These are phyloP conservation scores for Trichoderma gracile DNA, from an alignment of 2,329 filamentous ascomycete species.

Conservation along the genomic window DNA sequence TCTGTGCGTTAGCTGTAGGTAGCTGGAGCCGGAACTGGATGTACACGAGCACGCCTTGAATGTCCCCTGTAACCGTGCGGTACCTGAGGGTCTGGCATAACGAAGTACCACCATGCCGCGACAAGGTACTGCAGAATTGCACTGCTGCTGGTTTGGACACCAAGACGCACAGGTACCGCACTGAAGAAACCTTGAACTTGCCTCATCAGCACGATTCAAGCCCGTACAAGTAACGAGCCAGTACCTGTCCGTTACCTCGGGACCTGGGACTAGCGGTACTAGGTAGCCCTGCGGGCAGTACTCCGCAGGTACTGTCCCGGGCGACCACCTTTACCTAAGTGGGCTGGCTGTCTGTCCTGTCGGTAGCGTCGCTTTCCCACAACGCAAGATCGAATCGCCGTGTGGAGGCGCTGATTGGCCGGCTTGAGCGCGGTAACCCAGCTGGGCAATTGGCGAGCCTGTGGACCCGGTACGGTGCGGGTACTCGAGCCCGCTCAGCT, in stretches of 20 bases:
- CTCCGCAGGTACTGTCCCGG: not conserved
- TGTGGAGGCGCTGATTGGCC: slow-evolving; percentile 11
- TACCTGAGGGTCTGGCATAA: too few relatives aligned
- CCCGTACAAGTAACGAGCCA: not conserved
- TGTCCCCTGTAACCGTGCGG: too few relatives aligned
- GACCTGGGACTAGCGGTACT: not conserved
- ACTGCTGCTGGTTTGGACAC: too few relatives aligned
- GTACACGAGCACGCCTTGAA: too few relatives aligned
- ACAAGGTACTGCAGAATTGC: too few relatives aligned
- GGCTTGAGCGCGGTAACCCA: not conserved
- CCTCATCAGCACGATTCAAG: not conserved
- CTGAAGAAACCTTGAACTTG: not conserved
- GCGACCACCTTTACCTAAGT: too few relatives aligned
- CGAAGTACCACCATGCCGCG: too few relatives aligned
- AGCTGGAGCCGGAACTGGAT: too few relatives aligned
- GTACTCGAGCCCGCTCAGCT: slow-evolving; percentile 7
- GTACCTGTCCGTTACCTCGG: not conserved
- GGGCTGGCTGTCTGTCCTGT: slow-evolving; percentile 10
- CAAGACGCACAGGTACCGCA: too few relatives aligned
- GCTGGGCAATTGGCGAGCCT: slow-evolving; percentile 13
- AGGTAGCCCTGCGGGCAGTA: not conserved
- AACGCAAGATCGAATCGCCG: slow-evolving; percentile 22
- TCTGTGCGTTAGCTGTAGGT: too few relatives aligned
- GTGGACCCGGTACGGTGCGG: not conserved
- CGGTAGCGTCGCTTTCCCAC: slow-evolving; percentile 10